Base-by-base conservation (phyloP, 1,284 basidiomycete species). In the Kalmanozyma brasiliensis region DNA sequence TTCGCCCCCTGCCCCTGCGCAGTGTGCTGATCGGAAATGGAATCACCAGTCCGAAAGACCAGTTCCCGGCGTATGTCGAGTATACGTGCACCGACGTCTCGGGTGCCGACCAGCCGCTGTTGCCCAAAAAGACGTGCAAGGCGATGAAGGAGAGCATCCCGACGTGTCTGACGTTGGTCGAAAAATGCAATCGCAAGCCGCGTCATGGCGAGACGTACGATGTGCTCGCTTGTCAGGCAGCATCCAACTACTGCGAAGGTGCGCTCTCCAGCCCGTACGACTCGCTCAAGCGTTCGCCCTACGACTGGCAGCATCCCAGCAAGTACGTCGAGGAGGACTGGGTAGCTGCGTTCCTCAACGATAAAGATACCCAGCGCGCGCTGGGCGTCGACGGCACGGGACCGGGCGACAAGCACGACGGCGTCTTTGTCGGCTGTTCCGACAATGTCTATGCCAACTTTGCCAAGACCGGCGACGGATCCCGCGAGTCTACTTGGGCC, bases 21-120 rank as follows among this genome's bases (percentile, higher is more conserved):
- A 76, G 73, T 19, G 66, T 81, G 13, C 41, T 80, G 43, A 81
- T 81, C 49, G 79, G 80, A n/a, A 82, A 82, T 49, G 80, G 80
- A 6, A 74, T 80, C 60, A 80, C 80, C 22, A 73, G 68, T 17
- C 80, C 80, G 19, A 46, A 69, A 37, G 63, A 77, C 48, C 76
- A 78, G 49, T 79, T 65, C 62, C 70, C 68, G 7, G 79, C 80
- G 8, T 79, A 78, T 40, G 63, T 76, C 41, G 56, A 76, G 30
- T 82, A 78, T 33, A 73, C 80, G 3, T 82, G 80, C 48, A 73
- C 77, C 30, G 62, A 73, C 57, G 52, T 52, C 4, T 71, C 71
- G 23, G 77, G 75, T 11, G 63, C 74, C 1, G 20, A 47, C 1
- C 10, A 53, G 2, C 77, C 74, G 10, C 74, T 82, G 36, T 38